Evolutionary conservation across 257 asterid species (phyloP), one percentile per base, ranked within the genome.

Genomic region (Primulina tabacum): DNA sequence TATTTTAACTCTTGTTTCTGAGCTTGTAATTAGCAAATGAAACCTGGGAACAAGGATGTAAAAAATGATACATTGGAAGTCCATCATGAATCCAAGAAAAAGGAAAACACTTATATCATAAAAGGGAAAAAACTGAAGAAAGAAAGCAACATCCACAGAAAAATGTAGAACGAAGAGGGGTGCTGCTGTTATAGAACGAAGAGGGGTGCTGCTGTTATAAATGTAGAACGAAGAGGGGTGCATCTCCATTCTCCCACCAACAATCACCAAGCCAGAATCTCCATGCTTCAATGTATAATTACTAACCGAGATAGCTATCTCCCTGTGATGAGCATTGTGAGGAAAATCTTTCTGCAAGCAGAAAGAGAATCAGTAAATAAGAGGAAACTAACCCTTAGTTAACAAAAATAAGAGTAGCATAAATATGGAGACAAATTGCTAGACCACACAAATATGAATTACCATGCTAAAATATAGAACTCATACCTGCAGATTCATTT

Each of bases 191-290:
- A 21, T 21, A 29, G 32, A 29, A 29, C 32, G 32, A 29, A 1
- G 32, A 29, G 32, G 32, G 0, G 4, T 29, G 32, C 24, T 21
- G 24, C 24, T 21, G 24, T 21, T 21, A 21, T 21, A n/a, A n/a
- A n/a, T n/a, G n/a, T n/a, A n/a, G n/a, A n/a, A n/a, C n/a, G n/a
- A n/a, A n/a, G n/a, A n/a, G n/a, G n/a, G n/a, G n/a, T n/a, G n/a
- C 87, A 94, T 86, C 86, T 91, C 99, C 99, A 94, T 89, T 77
- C 99, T 88, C 60, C 97, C 99, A 62, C 97, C 99, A 76, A 94
- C 82, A 83, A 94, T 84, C 32, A 94, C 76, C 89, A 94, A 85
- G 71, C 97, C 99, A 29, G 96, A 69, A 84, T 91, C 97, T 70
- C 97, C 97, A 55, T 91, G 97, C 82, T 78, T 91, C 70, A 94